These are phyloP conservation scores for Cavenderia fasciculata DNA, from an alignment of 78 protist genomes.

Conservation along the genomic window DNA sequence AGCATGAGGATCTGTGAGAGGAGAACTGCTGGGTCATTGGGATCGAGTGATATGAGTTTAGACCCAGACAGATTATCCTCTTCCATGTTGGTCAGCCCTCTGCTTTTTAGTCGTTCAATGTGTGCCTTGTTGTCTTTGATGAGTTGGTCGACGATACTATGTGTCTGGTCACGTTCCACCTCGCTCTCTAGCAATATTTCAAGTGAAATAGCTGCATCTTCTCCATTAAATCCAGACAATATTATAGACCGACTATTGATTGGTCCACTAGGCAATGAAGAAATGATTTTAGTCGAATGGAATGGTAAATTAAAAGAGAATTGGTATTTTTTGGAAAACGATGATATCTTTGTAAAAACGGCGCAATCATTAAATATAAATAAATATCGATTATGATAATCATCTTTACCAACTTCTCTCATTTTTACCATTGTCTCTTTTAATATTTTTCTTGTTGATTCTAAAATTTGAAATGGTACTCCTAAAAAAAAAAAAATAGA, in stretches of 20 bases:
- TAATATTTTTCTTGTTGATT: conserved; percentile 35
- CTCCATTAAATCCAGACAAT: conserved; percentile 4
- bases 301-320: conserved; percentile 19
- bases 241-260: background rate
- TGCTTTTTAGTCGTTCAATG: too few species aligned
- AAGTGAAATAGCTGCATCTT: background rate
- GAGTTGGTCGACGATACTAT: too few species aligned
- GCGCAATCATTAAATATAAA: conserved; percentile 25
- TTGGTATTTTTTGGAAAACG: conserved; percentile 37
- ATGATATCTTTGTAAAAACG: conserved; percentile 2
- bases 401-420: conserved; percentile 12
- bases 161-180: background rate
- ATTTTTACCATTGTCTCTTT: conserved; percentile 19
- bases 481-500: too few species aligned
- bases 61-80: too few species aligned
- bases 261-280: too few species aligned
- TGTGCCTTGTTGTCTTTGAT: too few species aligned
- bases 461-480: conserved; percentile 20
- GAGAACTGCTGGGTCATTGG: too few species aligned
- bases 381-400: conserved; percentile 8
- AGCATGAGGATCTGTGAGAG: too few species aligned
- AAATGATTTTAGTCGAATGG: background rate
- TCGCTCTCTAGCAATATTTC: background rate
- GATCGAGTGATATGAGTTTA: too few species aligned
- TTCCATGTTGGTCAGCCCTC: too few species aligned